Evolutionary conservation across 1,139 yeast species (phyloP), one percentile per base, ranked within the genome.

Genomic region (Saccharomyces pastorianus): DNA sequence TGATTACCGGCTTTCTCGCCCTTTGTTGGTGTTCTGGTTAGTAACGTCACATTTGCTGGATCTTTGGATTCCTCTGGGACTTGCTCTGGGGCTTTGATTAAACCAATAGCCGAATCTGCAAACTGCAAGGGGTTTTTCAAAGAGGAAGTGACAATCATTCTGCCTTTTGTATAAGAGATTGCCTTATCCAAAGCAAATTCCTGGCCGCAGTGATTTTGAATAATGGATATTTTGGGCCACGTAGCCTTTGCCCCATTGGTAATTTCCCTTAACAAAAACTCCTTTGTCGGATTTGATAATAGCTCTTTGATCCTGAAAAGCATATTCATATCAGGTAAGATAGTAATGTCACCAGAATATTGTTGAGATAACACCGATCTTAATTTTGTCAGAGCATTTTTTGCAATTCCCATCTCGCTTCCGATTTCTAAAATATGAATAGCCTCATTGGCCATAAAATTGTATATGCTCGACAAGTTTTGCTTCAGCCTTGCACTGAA

Each of bases 261-360:
- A 11, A 85, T 79, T 55, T 90, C 85, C 57, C 85, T 85, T 51
- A 83, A 70, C 51, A 90, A 71, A 63, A 86, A 88, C 53, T 82
- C 88, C 0, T 87, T 83, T 0, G 91, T 79, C 1, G 99, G 99
- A 64, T 93, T 91, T 29, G 81, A 78, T 62, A 93, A 77, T 47
- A 93, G 71, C 57, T 81, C 82, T 41, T 77, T 72, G 55, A 89
- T 74, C 59, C 89, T 91, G 1, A 76, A 64, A 17, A 82, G 63
- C 60, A 72, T 71, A 46, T 78, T 75, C 56, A 85, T 76, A 53
- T 86, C 88, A 0, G 98, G 98, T 48, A 93, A 71, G 48, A 93
- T 90, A 0, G 98, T 93, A 46, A 93, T 86, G 69, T 93, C 96
- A 1, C 99, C 99, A 8, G 93, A 84, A 67, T 93, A 93, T 59